Conservation (phyloP, 768 basidiomycete species). For the Leccinum variicolor region DNA sequence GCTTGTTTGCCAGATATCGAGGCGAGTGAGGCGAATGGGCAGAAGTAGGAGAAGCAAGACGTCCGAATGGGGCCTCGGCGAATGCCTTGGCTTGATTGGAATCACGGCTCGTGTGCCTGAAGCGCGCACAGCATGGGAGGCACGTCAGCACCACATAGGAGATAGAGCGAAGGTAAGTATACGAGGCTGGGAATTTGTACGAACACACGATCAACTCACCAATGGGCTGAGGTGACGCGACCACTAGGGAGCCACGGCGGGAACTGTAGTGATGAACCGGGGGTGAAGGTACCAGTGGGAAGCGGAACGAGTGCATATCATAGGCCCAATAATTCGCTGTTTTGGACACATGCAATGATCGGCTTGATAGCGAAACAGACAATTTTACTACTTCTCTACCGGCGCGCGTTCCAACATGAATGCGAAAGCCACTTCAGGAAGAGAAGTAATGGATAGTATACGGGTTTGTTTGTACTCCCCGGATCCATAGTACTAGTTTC, state of each 20-base stretch:
- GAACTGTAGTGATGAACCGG: slow-evolving; percentile 8
- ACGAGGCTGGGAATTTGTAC: not conserved
- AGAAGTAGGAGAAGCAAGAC: not conserved
- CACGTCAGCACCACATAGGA: slow-evolving; percentile 8
- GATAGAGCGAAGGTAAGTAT: not conserved
- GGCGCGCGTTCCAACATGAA: too few species aligned
- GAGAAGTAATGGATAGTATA: too few species aligned
- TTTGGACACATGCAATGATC: too few species aligned
- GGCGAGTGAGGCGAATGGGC: not conserved
- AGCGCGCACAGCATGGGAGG: not conserved
- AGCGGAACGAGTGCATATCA: not conserved
- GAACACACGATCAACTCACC: slow-evolving; percentile 16
- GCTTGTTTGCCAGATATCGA: not conserved
- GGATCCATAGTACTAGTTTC: too few species aligned
- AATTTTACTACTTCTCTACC: too few species aligned
- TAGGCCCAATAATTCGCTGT: too few species aligned
- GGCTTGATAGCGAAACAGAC: too few species aligned
- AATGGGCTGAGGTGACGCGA: slow-evolving; percentile 3
- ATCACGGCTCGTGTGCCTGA: slow-evolving; percentile 7
- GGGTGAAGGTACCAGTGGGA: slow-evolving; percentile 12
- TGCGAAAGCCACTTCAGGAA: too few species aligned
- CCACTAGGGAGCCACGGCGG: slow-evolving; percentile 15
- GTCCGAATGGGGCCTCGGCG: slow-evolving; percentile 1
- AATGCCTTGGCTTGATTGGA: slow-evolving; percentile 4
- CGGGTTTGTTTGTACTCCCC: too few species aligned